These are phyloP conservation scores for Zymoseptoria ardabiliae DNA, from an alignment of 2,329 filamentous ascomycete species.

Conservation along the genomic window DNA sequence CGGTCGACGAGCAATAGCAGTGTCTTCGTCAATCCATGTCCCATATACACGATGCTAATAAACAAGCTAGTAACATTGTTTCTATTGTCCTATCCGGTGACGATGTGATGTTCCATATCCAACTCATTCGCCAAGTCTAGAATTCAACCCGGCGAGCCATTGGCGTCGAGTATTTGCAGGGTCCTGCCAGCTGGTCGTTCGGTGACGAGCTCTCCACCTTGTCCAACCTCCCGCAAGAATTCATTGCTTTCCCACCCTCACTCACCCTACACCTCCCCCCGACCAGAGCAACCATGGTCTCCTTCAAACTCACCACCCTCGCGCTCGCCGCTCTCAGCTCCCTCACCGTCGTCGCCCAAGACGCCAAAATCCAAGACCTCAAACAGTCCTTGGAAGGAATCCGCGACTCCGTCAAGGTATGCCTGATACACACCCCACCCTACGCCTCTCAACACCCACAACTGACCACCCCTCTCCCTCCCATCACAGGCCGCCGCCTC, in stretches of 20 bases:
- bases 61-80: too few species aligned
- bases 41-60: too few species aligned
- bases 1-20: too few species aligned
- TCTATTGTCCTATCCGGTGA: too few species aligned
- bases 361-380: conserved; percentile 9
- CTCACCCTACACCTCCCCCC: background rate
- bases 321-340: conserved; percentile 64
- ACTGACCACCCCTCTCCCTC: background rate
- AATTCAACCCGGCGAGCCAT: background rate
- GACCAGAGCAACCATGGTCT: conserved; percentile 51
- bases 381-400: conserved; percentile 12
- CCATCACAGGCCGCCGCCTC: background rate
- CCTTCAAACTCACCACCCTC: conserved; percentile 63
- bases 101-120: too few species aligned
- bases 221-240: background rate
- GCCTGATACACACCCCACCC: conserved; percentile 11
- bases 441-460: conserved; percentile 16
- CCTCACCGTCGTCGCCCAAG: conserved; percentile 56
- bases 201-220: background rate
- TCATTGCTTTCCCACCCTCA: too few species aligned
- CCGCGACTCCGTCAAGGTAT: conserved; percentile 28
- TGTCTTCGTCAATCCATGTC: too few species aligned
- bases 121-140: background rate
- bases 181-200: background rate
- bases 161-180: background rate